A percentile compares a stretch with the other conserved stretches of the same genome.
phyloP scores from a whole-genome alignment of 805 yeast genomes.

The Metschnikowia kofuensis region DNA sequence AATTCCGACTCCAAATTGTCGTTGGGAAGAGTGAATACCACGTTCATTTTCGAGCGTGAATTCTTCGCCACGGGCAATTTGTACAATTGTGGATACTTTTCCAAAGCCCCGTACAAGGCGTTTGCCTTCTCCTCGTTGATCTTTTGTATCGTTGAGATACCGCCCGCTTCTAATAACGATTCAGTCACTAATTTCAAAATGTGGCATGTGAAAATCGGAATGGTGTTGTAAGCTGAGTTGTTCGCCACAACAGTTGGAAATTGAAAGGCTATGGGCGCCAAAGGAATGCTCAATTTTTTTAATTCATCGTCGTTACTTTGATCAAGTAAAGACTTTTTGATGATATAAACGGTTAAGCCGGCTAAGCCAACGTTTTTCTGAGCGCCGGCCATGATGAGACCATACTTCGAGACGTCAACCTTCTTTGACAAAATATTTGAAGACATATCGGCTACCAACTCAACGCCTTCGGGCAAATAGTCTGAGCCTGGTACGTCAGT shows the following conservation, averaged over 20 bases:
- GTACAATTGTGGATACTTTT: conserved; percentile 61
- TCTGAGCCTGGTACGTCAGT: conserved; percentile 46
- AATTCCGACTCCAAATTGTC: conserved; percentile 68
- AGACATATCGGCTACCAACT: conserved; percentile 91
- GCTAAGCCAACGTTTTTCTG: conserved; percentile 98
- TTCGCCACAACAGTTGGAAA: conserved; percentile 82
- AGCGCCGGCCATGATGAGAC: conserved; percentile 94
- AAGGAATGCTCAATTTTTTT: conserved; percentile 59
- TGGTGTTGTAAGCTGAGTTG: conserved; percentile 92
- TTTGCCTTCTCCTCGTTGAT: conserved; percentile 61
- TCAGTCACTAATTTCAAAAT: conserved; percentile 77
- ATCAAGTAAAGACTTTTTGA: conserved; percentile 74
- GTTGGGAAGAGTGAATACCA: conserved; percentile 75
- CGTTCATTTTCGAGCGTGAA: conserved; percentile 86
- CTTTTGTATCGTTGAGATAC: conserved; percentile 58
- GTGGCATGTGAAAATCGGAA: conserved; percentile 90
- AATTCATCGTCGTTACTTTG: conserved; percentile 64
- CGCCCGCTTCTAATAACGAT: conserved; percentile 64
- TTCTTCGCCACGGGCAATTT: conserved; percentile 59
- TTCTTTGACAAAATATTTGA: conserved; percentile 83
- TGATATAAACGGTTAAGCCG: conserved; percentile 88
- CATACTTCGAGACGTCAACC: conserved; percentile 80
- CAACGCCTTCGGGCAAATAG: conserved; percentile 62
- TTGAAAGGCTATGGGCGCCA: conserved; percentile 86
- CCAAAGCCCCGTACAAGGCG: conserved; percentile 62